Conservation (phyloP, 2,329 filamentous ascomycete species). For the Aspergillus unguis region DNA sequence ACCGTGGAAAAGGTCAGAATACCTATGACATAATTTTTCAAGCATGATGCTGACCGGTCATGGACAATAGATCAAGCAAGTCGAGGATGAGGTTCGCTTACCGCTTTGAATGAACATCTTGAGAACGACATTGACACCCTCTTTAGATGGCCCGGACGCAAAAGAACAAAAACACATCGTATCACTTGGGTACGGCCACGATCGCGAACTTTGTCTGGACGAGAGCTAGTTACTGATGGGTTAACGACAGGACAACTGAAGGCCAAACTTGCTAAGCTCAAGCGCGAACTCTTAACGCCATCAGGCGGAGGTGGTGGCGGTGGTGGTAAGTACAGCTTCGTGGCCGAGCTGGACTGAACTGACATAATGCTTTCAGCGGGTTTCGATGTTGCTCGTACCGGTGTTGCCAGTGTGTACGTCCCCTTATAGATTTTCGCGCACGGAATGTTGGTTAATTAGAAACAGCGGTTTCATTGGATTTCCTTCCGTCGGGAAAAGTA, state of each 20-base stretch:
- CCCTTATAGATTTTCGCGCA: not conserved
- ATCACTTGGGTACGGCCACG: constrained; percentile 66
- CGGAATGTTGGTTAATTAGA: constrained; percentile 13
- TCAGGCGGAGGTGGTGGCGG: constrained; percentile 74
- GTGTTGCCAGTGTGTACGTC: constrained; percentile 79
- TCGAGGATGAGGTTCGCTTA: constrained; percentile 87
- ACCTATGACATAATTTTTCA: not conserved
- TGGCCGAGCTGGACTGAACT: not conserved
- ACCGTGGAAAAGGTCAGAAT: constrained; percentile 88
- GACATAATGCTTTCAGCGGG: constrained; percentile 53
- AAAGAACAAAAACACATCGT: constrained; percentile 95
- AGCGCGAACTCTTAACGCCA: constrained; percentile 89
- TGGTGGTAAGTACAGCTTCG: constrained; percentile 31
- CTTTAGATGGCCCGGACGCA: constrained; percentile 87
- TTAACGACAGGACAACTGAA: constrained; percentile 69
- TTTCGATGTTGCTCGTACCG: constrained; percentile 96
- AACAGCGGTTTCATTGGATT: constrained; percentile 85
- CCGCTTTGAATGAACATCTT: constrained; percentile 27
- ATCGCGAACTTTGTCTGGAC: not conserved
- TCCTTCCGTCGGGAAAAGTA: constrained; percentile 97
- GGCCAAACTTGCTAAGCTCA: constrained; percentile 96
- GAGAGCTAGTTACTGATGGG: constrained; percentile 20
- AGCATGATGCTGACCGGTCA: constrained; percentile 25
- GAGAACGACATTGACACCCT: constrained; percentile 13
- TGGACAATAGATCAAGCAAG: constrained; percentile 76